Conservation (phyloP, 1,284 basidiomycete species). For the Leccinum ponderosum region DNA sequence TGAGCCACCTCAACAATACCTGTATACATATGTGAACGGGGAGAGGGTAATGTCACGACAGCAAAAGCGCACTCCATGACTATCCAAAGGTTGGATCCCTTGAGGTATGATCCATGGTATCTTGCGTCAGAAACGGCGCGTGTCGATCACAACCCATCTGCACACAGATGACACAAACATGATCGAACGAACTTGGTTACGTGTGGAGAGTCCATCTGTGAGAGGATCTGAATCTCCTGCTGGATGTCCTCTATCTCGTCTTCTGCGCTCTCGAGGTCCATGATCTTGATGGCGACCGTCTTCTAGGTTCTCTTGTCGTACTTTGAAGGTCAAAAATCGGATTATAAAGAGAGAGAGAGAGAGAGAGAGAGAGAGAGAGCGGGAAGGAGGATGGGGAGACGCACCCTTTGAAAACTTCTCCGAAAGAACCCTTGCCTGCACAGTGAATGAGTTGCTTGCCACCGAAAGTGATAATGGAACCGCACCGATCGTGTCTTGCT, state of each 20-base stretch:
- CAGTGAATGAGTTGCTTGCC: constrained; percentile 14
- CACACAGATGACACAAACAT: constrained; percentile 20
- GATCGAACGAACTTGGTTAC: constrained; percentile 81
- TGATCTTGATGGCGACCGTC: constrained; percentile 98
- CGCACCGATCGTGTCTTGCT: constrained; percentile 92
- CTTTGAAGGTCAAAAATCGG: constrained; percentile 42
- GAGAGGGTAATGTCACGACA: constrained; percentile 3
- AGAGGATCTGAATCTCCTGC: constrained; percentile 97
- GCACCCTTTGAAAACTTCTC: constrained; percentile 97
- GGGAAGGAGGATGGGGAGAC: not conserved
- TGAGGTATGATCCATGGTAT: constrained; percentile 95
- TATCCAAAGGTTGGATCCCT: constrained; percentile 96
- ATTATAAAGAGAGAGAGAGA: no score
- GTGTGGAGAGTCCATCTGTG: constrained; percentile 94
- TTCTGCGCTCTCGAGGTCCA: constrained; percentile 97
- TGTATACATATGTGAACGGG: constrained; percentile 32
- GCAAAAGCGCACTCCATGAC: constrained; percentile 88
- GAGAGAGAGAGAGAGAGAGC: not conserved
- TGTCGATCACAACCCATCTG: constrained; percentile 31
- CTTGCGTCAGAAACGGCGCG: constrained; percentile 42
- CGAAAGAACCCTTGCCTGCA: constrained; percentile 92
- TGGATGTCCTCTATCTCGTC: constrained; percentile 99
- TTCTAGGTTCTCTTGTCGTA: constrained; percentile 92
- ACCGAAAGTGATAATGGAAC: constrained; percentile 29
- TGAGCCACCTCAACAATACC: constrained; percentile 84